Conservation (phyloP, 345 rosid species). For the Firmiana major region DNA sequence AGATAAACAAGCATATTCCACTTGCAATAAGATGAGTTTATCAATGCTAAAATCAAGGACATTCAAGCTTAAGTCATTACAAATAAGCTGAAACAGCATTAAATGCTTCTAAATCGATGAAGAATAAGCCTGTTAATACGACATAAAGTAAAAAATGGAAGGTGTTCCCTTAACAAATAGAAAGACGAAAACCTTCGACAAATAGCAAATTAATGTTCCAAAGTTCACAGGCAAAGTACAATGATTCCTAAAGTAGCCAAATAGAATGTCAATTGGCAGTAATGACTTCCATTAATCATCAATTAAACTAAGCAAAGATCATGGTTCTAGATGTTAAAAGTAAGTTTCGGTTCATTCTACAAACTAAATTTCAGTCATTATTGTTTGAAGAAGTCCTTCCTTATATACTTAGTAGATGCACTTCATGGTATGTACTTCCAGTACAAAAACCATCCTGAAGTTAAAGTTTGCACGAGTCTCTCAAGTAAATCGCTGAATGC, state of each 20-base stretch:
- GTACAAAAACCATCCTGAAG: neutral
- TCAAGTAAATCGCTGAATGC: neutral
- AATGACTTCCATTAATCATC: neutral
- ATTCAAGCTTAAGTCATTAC: constrained; percentile 1
- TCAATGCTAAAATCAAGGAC: neutral
- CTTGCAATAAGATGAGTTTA: constrained; percentile 6
- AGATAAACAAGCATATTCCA: neutral
- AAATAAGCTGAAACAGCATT: neutral
- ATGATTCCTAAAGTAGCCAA: neutral
- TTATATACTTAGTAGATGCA: neutral
- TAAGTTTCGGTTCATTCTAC: too few species aligned
- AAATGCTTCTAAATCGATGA: neutral
- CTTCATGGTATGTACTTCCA: neutral
- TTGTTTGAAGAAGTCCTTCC: neutral
- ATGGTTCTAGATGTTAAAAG: neutral
- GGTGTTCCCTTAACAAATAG: neutral
- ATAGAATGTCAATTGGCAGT: neutral
- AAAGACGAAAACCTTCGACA: neutral
- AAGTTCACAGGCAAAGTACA: neutral
- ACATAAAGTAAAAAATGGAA: neutral
- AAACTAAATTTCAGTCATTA: neutral
- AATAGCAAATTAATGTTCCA: neutral
- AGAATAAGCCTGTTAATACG: neutral
- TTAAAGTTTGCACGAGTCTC: neutral
- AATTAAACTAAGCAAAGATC: neutral